These are phyloP conservation scores for Phytopythium chamaehyphon DNA, from an alignment of 352 stramenopile species.

Conservation along the genomic window DNA sequence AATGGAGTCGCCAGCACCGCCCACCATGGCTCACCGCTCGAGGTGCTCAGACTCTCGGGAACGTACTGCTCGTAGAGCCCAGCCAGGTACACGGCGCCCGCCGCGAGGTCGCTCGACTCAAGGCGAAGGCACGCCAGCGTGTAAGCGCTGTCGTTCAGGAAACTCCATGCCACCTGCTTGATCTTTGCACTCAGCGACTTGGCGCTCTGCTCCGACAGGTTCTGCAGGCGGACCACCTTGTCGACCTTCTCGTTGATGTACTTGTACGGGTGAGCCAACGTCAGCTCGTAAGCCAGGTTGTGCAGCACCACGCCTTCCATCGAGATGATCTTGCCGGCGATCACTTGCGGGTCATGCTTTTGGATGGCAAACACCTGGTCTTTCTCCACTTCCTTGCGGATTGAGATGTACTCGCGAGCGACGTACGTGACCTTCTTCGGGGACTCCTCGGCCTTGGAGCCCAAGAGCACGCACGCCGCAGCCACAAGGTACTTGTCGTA, in stretches of 20 bases:
- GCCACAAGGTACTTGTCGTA: constrained; percentile 87
- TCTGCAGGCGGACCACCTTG: constrained; percentile 63
- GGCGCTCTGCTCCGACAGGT: constrained; percentile 39
- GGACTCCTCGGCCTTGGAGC: constrained; percentile 81
- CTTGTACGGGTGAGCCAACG: constrained; percentile 81
- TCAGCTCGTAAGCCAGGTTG: constrained; percentile 80
- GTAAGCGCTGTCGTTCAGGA: constrained; percentile 87
- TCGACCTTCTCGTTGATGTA: constrained; percentile 88
- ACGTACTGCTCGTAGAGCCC: constrained; percentile 83
- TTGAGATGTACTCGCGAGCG: constrained; percentile 66
- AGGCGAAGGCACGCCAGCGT: constrained; percentile 78
- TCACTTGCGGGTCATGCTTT: constrained; percentile 65
- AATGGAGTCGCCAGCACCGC: constrained; percentile 58
- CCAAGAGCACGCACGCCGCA: constrained; percentile 76
- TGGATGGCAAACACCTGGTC: constrained; percentile 77
- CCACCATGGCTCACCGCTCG: constrained; percentile 64
- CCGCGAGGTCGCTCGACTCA: constrained; percentile 62
- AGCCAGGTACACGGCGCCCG: constrained; percentile 79
- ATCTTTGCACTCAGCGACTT: constrained; percentile 74
- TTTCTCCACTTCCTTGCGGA: constrained; percentile 64
- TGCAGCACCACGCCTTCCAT: constrained; percentile 85
- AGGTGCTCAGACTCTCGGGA: constrained; percentile 49
- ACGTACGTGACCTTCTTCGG: constrained; percentile 78
- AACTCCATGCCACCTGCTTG: constrained; percentile 85
- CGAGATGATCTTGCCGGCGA: constrained; percentile 72